Conservation (phyloP, 2,329 filamentous ascomycete species). For the Pseudophaeomoniella oleicola region DNA sequence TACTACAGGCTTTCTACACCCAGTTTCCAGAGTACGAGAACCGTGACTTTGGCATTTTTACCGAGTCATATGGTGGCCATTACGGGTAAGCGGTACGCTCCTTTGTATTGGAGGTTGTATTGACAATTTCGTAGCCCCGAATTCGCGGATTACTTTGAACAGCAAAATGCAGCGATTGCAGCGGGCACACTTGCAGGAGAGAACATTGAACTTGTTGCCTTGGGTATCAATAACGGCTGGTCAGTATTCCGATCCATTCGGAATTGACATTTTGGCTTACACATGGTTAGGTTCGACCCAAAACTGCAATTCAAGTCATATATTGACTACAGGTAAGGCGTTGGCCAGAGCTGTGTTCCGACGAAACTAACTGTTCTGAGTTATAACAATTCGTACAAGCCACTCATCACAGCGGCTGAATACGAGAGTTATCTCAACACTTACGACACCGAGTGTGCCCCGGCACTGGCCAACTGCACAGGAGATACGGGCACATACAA, state of each 20-base stretch:
- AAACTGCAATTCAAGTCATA: not conserved
- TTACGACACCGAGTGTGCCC: conserved; percentile 22
- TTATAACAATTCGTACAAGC: conserved; percentile 31
- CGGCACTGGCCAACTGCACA: conserved; percentile 23
- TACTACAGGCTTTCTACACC: conserved; percentile 13
- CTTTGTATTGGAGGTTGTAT: not conserved
- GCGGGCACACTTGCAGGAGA: conserved; percentile 25
- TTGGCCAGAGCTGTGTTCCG: conserved; percentile 6
- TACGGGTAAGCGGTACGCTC: conserved; percentile 10
- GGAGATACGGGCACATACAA: conserved; percentile 13
- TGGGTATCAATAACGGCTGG: conserved; percentile 45
- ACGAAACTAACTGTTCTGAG: conserved; percentile 29
- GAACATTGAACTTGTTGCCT: conserved; percentile 35
- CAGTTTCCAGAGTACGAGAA: conserved; percentile 17
- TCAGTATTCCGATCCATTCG: conserved; percentile 33
- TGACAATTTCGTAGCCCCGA: conserved; percentile 10
- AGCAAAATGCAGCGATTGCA: conserved; percentile 18
- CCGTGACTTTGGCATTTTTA: conserved; percentile 20
- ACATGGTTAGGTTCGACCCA: not conserved
- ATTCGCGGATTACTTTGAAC: conserved; percentile 18
- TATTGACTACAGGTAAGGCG: not conserved
- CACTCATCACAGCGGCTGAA: conserved; percentile 22
- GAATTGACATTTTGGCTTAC: too few species aligned
- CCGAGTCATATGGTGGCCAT: conserved; percentile 22
- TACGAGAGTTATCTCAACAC: conserved; percentile 16